Evolutionary conservation across 257 asterid species (phyloP).

Genomic region (Apocynum venetum): DNA sequence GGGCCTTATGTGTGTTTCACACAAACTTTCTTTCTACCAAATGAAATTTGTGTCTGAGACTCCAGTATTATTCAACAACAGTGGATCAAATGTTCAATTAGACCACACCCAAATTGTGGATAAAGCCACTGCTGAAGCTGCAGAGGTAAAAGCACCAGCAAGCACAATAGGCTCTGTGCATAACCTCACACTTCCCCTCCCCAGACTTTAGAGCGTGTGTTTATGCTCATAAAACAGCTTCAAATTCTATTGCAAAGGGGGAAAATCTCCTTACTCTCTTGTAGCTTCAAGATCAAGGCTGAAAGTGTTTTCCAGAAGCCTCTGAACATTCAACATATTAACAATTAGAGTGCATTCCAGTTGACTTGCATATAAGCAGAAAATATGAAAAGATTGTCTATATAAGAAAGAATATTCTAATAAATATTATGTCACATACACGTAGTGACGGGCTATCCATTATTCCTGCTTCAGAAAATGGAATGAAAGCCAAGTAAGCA

Average conservation of each 20-base stretch:
- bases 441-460: slow-evolving; percentile 81
- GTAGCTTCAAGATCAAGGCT: slow-evolving; percentile 76
- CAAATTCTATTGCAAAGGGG: background rate
- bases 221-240: background rate
- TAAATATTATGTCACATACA: slow-evolving; percentile 35
- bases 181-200: background rate
- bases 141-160: background rate
- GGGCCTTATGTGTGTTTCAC: no score
- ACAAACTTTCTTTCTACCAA: slow-evolving; percentile 1
- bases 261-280: slow-evolving; percentile 68
- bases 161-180: background rate
- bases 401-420: background rate
- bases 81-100: background rate
- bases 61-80: background rate
- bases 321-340: slow-evolving; percentile 39
- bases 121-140: background rate
- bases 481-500: slow-evolving; percentile 72
- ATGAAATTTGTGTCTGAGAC: background rate
- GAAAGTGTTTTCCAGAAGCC: slow-evolving; percentile 88
- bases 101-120: background rate
- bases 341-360: background rate
- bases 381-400: background rate
- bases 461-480: slow-evolving; percentile 81
- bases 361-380: background rate
- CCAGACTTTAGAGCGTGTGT: background rate